Conservation (phyloP, 2,329 filamentous ascomycete species). For the Arthrinium phaeospermum region DNA sequence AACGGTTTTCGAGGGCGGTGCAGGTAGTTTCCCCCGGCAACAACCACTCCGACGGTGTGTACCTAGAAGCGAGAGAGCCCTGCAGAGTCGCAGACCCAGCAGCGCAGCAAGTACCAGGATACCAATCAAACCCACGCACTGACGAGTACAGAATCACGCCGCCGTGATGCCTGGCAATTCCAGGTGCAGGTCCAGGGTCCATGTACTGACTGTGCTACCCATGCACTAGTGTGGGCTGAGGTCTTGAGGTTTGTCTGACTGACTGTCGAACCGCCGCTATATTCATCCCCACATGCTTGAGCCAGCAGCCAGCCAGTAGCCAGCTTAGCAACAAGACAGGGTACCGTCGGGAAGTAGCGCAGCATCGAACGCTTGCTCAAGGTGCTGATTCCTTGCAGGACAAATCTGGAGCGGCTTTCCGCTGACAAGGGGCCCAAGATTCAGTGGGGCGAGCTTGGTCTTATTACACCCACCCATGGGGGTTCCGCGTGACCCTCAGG, state of each 20-base stretch:
- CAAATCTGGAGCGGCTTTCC: conserved; percentile 15
- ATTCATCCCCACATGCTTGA: conserved; percentile 11
- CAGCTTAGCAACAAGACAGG: conserved; percentile 1
- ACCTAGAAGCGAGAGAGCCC: not conserved
- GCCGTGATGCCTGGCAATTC: not conserved
- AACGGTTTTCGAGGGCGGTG: not conserved
- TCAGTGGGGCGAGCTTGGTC: conserved; percentile 16
- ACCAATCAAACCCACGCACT: conserved; percentile 14
- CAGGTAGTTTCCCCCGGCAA: not conserved
- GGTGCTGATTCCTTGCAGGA: conserved; percentile 18
- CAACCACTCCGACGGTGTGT: not conserved
- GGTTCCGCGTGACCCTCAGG: conserved; percentile 2
- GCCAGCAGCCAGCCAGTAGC: conserved; percentile 11
- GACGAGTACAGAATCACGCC: conserved; percentile 11
- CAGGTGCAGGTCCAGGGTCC: conserved; percentile 17
- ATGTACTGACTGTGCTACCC: conserved; percentile 11
- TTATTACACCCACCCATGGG: conserved; percentile 10
- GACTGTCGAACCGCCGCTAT: conserved; percentile 15
- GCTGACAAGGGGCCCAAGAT: conserved; percentile 16
- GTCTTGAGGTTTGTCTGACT: conserved; percentile 17
- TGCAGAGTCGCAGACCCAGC: conserved; percentile 10
- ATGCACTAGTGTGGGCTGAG: conserved; percentile 16
- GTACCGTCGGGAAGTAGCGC: conserved; percentile 8
- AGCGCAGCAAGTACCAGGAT: conserved; percentile 10
- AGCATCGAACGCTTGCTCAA: conserved; percentile 16